A percentile compares a stretch with the other conserved stretches of the same genome.
phyloP scores from a whole-genome alignment of 345 rosid genomes.

The Punica granatum region DNA sequence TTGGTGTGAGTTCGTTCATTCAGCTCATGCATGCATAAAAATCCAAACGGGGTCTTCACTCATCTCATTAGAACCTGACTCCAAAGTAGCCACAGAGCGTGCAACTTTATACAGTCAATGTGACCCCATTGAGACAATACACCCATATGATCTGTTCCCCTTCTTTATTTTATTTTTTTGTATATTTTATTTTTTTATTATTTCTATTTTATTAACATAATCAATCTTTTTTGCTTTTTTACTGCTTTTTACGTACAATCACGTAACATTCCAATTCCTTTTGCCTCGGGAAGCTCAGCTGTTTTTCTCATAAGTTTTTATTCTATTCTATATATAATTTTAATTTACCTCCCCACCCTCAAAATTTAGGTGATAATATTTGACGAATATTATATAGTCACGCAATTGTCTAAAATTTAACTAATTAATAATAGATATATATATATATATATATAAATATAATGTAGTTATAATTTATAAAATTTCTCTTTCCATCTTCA shows the following conservation, averaged over 20 bases:
- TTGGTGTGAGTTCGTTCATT: not conserved
- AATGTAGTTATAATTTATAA: no score
- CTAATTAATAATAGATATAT: no score
- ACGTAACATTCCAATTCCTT: conserved; percentile 5
- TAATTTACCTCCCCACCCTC: no score
- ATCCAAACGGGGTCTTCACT: not conserved
- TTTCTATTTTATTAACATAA: not conserved
- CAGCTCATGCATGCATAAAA: not conserved
- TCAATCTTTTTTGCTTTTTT: not conserved
- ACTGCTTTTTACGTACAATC: conserved; percentile 4
- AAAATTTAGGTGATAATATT: no score
- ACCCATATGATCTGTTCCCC: conserved; percentile 6
- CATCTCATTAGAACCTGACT: not conserved
- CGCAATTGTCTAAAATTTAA: no score
- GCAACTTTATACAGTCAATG: conserved; percentile 4
- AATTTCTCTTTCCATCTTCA: no score
- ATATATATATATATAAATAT: no score
- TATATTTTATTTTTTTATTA: not conserved
- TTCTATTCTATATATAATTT: not conserved
- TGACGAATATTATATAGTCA: no score
- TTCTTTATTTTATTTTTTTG: not conserved
- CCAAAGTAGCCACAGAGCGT: not conserved
- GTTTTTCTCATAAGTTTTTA: not conserved
- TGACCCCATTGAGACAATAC: conserved; percentile 2
- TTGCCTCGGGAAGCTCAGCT: conserved; percentile 8